Base-by-base conservation (phyloP, 2,329 filamentous ascomycete genomes). In the Thermothelomyces thermophilus region DNA sequence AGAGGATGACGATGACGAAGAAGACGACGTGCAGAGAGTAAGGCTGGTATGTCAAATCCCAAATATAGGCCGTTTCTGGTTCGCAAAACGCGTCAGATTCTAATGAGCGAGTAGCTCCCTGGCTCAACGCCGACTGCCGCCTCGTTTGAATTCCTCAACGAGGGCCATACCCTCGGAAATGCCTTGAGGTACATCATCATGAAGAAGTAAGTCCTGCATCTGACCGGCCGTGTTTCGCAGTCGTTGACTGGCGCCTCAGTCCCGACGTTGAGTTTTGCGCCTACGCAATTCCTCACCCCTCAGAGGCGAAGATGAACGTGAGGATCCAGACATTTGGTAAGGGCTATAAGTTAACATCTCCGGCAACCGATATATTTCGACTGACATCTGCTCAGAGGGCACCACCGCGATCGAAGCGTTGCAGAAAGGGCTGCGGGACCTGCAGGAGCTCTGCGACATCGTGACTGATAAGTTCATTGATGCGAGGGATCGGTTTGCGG, bases 261-360 rank as follows among this genome's bases (percentile, higher is more conserved):
- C 91, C 93, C 26, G 83, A 93, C 56, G 93, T 98, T 53, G 93
- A 98, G 68, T 96, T 98, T 71, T 97, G 93, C 70, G 93, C 91
- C 54, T 98, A 98, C 69, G 88, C 91, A 7, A 97, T 98, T 54
- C 93, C 93, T 26, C 93, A 98, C 70, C 93, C 93, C 44, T 95
- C 90, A 34, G 93, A 98, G 70, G 74, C 84, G 35, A 93, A 95
- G 71, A 95, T 98, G 91, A 95, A 97, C 64, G 74, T 98, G 55
- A 82, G 93, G 62, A 97, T 98, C 56, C 93, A 98, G 70, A 98
- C 91, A 58, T 97, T 93, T 63, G 87, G 91, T 95, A 73, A 65
- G 82, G 69, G 16, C 33, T 35, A 19, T 10, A 7, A 34, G 6
- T 3, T 31, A 9, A 33, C 16, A 19, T 42, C 9, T 26, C 5